phyloP scores from a whole-genome alignment of 805 yeast genomes.

The Torulaspora maleeae region DNA sequence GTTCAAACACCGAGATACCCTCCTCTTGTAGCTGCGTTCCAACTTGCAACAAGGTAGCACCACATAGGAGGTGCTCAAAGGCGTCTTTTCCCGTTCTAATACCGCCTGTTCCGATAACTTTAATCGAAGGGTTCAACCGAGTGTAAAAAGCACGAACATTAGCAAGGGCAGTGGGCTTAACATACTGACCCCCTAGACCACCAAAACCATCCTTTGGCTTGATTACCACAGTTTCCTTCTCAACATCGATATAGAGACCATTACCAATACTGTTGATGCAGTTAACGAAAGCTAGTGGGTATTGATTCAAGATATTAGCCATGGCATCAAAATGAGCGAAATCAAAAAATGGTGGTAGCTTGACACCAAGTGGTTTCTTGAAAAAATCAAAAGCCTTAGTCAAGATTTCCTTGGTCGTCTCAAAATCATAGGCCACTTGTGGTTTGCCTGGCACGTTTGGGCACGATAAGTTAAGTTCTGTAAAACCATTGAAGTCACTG shows the following conservation, averaged over 20 bases:
- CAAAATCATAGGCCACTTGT: slow-evolving; percentile 34
- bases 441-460: slow-evolving; percentile 37
- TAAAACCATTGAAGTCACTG: slow-evolving; percentile 27
- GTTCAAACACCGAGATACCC: slow-evolving; percentile 27
- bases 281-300: slow-evolving; percentile 30
- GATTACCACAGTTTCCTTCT: slow-evolving; percentile 30
- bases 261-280: slow-evolving; percentile 33
- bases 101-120: slow-evolving; percentile 34
- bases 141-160: slow-evolving; percentile 34
- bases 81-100: slow-evolving; percentile 32
- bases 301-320: slow-evolving; percentile 28
- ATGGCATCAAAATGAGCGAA: slow-evolving; percentile 33
- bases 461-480: slow-evolving; percentile 32
- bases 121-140: slow-evolving; percentile 29
- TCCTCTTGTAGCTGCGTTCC: slow-evolving; percentile 31
- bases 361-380: slow-evolving; percentile 32
- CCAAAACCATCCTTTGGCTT: slow-evolving; percentile 35
- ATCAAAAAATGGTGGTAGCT: slow-evolving; percentile 34
- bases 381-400: slow-evolving; percentile 27
- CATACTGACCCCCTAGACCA: slow-evolving; percentile 34
- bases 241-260: slow-evolving; percentile 30
- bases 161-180: slow-evolving; percentile 34
- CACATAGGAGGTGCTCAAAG: slow-evolving; percentile 32
- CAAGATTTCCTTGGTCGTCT: slow-evolving; percentile 25
- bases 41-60: slow-evolving; percentile 33